Evolutionary conservation across 1,139 yeast genomes (phyloP), one percentile per base, ranked within the genome.

Genomic region (Debaryomycetaceae sp.): DNA sequence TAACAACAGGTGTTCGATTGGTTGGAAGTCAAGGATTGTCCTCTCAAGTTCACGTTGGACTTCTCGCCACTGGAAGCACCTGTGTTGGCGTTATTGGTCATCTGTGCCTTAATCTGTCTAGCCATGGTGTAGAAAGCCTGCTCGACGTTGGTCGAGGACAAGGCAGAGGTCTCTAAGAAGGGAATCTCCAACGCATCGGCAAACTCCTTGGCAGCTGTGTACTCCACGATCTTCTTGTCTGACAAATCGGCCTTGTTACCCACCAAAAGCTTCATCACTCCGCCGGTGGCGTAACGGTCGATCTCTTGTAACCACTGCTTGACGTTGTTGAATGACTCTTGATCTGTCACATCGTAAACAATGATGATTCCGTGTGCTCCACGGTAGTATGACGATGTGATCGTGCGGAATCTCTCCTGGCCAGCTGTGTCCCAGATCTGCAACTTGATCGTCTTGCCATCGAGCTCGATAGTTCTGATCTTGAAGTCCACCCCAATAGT

Each of bases 391-490:
- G 98, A 89, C 11, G 97, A 88, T 8, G 99, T 95, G 72, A 93
- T 93, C 46, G 99, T 93, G 72, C 98, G 83, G 75, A 93, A 93
- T 58, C 99, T 79, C 68, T 93, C 99, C 73, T 93, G 99, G 37
- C 99, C 99, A 6, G 99, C 99, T 44, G 99, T 93, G 65, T 93
- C 99, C 99, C 99, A 93, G 63, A 93, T 91, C 72, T 93, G 99
- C 60, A 95, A 78, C 74, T 93, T 93, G 65, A 93, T 95, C 46
- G 97, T 90, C 75, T 93, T 93, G 53, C 98, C 99, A 57, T 93
- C 98, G 52, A 93, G 76, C 60, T 91, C 97, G 50, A 93, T 89
- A 43, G 98, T 93, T 75, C 97, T 88, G 70, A 93, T 93, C 72
- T 93, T 93, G 76, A 93, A 93, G 65, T 93, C 99, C 44, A 93